These are phyloP conservation scores for Lyophyllum shimeji DNA, from an alignment of 768 basidiomycete genomes.

Conservation along the genomic window DNA sequence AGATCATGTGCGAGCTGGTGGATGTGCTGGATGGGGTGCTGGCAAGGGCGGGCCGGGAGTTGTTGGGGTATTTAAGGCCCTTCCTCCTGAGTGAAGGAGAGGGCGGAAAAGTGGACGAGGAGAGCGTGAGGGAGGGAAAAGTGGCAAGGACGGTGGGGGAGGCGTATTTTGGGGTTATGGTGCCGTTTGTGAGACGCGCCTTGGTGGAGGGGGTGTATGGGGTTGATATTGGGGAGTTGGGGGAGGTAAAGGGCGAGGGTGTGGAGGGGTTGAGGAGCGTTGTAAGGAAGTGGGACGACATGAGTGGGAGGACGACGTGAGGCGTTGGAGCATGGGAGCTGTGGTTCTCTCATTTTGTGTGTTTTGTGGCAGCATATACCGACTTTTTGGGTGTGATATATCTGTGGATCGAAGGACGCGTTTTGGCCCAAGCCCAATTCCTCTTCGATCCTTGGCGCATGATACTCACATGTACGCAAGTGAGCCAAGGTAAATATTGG, in stretches of 20 bases:
- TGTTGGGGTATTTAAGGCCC: constrained; percentile 45
- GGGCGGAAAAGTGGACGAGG: constrained; percentile 14
- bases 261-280: constrained; percentile 20
- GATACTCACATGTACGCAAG: too few species aligned
- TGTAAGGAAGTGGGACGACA: constrained; percentile 35
- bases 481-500: too few species aligned
- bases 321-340: too few species aligned
- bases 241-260: constrained; percentile 22
- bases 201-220: constrained; percentile 78
- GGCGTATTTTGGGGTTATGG: constrained; percentile 60
- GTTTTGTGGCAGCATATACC: too few species aligned
- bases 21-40: constrained; percentile 53
- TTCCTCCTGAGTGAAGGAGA: constrained; percentile 9
- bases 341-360: too few species aligned
- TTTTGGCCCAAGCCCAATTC: too few species aligned
- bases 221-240: constrained; percentile 19
- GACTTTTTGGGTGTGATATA: too few species aligned
- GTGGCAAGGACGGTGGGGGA: constrained; percentile 48
- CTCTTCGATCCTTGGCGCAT: too few species aligned
- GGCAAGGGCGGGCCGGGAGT: constrained; percentile 37
- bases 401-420: too few species aligned
- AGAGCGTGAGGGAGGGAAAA: constrained; percentile 28
- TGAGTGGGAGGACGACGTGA: too few species aligned
- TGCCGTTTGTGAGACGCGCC: constrained; percentile 71
- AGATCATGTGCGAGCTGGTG: constrained; percentile 50